Percentiles rank a stretch among this genome's conserved stretches.
Evolutionary conservation across 352 stramenopile genomes (phyloP).

Genomic region (Aphanomyces astaci): DNA sequence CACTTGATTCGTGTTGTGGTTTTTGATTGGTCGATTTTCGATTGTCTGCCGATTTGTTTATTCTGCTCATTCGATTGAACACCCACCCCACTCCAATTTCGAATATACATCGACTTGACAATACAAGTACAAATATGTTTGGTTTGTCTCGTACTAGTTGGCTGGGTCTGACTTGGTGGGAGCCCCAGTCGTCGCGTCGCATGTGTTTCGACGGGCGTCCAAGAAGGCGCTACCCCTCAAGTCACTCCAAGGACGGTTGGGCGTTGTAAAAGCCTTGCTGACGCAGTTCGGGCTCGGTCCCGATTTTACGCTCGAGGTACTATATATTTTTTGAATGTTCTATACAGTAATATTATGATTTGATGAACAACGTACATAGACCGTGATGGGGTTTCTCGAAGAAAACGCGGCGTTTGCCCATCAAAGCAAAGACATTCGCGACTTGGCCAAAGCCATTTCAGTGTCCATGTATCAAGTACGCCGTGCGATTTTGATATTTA

Average conservation of each 20-base stretch:
- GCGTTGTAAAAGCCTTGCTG: slow-evolving; percentile 54
- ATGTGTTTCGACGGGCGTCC: slow-evolving; percentile 50
- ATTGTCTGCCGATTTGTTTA: too few relatives aligned
- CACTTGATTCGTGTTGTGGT: too few relatives aligned
- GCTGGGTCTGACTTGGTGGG: slow-evolving; percentile 58
- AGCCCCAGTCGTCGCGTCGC: slow-evolving; percentile 46
- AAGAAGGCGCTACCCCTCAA: slow-evolving; percentile 74
- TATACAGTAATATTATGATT: too few relatives aligned
- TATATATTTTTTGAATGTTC: too few relatives aligned
- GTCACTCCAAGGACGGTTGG: slow-evolving; percentile 51
- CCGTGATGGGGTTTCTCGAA: slow-evolving; percentile 74
- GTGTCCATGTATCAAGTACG: slow-evolving; percentile 60
- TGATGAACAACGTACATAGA: slow-evolving; percentile 29
- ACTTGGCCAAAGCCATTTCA: slow-evolving; percentile 80
- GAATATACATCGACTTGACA: too few relatives aligned
- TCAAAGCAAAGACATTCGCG: slow-evolving; percentile 81
- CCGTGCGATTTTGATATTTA: background rate
- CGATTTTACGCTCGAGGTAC: slow-evolving; percentile 23
- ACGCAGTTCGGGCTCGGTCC: slow-evolving; percentile 42
- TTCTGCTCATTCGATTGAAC: too few relatives aligned
- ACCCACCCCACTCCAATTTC: too few relatives aligned
- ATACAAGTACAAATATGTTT: too few relatives aligned
- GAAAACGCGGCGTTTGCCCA: slow-evolving; percentile 81
- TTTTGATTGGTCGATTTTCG: too few relatives aligned
- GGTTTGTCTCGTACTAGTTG: slow-evolving; percentile 22